Percentiles rank a stretch among this genome's conserved stretches.
Conservation (phyloP, 768 basidiomycete genomes). For the Serendipita sp. region DNA sequence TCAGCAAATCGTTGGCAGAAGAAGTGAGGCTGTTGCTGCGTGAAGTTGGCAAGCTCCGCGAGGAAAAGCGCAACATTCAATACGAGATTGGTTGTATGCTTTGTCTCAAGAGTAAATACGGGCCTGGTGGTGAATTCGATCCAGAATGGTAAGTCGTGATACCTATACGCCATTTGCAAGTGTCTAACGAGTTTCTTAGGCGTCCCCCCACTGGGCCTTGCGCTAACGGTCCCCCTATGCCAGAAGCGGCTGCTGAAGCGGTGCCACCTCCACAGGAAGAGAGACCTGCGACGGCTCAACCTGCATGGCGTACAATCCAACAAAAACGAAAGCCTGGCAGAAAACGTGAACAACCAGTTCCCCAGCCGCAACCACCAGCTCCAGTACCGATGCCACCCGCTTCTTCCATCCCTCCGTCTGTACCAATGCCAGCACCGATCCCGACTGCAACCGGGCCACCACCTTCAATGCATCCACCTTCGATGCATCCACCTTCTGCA, state of each 20-base stretch:
- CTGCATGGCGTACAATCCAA: constrained; percentile 3
- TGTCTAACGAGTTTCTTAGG: background rate
- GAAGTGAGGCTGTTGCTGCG: constrained; percentile 72
- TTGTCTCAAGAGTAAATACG: constrained; percentile 55
- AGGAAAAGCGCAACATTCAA: constrained; percentile 61
- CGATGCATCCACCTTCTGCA: constrained; percentile 2
- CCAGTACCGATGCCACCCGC: background rate
- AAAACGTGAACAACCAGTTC: background rate
- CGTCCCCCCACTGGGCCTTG: background rate
- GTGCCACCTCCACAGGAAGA: background rate
- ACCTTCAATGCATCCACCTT: constrained; percentile 3
- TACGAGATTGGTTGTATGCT: constrained; percentile 63
- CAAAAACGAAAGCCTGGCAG: background rate
- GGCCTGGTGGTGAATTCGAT: constrained; percentile 74
- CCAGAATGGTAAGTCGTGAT: constrained; percentile 40
- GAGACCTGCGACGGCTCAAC: background rate
- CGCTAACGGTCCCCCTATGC: background rate
- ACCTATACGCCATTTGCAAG: background rate
- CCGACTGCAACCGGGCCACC: background rate
- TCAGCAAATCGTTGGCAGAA: constrained; percentile 65
- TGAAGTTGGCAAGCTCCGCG: constrained; percentile 70
- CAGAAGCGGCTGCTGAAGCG: background rate
- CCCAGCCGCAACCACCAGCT: background rate
- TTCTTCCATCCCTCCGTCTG: background rate
- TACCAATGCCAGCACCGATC: constrained; percentile 1